phyloP scores from a whole-genome alignment of 371 early-diverging fungal species.

The Globomyces sp. region DNA sequence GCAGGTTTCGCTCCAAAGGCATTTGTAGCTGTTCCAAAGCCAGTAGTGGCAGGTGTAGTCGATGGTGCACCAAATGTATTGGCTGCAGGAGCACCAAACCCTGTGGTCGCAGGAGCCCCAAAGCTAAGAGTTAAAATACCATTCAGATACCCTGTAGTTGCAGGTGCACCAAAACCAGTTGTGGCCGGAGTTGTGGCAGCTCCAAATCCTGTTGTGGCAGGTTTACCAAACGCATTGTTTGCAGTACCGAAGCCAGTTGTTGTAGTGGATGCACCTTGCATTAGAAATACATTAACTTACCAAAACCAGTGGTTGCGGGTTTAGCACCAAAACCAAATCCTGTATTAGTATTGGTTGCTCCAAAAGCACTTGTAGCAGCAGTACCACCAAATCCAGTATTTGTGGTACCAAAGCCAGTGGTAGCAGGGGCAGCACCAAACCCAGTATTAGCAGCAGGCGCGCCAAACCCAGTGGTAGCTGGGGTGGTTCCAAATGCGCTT shows the following conservation, averaged over 20 bases:
- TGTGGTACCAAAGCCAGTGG: slow-evolving; percentile 24
- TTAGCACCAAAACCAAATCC: slow-evolving; percentile 36
- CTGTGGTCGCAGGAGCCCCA: slow-evolving; percentile 26
- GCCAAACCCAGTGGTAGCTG: slow-evolving; percentile 37
- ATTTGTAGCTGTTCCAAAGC: slow-evolving; percentile 19
- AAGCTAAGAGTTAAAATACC: slow-evolving; percentile 19
- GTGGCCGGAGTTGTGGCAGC: no score
- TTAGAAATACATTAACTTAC: slow-evolving; percentile 41
- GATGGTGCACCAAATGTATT: no score
- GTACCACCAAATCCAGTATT: slow-evolving; percentile 29
- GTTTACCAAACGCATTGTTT: slow-evolving; percentile 21
- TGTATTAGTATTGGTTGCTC: background rate
- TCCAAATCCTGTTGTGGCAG: slow-evolving; percentile 8
- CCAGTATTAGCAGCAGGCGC: slow-evolving; percentile 17
- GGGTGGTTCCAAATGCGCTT: no score
- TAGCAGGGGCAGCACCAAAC: slow-evolving; percentile 20
- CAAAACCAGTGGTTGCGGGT: slow-evolving; percentile 21
- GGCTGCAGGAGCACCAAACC: slow-evolving; percentile 24
- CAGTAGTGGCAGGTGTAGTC: slow-evolving; percentile 14
- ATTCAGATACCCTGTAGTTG: slow-evolving; percentile 22
- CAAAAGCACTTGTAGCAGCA: slow-evolving; percentile 10
- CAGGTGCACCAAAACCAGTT: slow-evolving; percentile 35
- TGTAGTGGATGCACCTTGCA: slow-evolving; percentile 37
- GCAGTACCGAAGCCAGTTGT: slow-evolving; percentile 24
- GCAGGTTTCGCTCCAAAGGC: slow-evolving; percentile 46